These are phyloP conservation scores for Gossypium davidsonii DNA, from an alignment of 441 rosid species.

Conservation along the genomic window DNA sequence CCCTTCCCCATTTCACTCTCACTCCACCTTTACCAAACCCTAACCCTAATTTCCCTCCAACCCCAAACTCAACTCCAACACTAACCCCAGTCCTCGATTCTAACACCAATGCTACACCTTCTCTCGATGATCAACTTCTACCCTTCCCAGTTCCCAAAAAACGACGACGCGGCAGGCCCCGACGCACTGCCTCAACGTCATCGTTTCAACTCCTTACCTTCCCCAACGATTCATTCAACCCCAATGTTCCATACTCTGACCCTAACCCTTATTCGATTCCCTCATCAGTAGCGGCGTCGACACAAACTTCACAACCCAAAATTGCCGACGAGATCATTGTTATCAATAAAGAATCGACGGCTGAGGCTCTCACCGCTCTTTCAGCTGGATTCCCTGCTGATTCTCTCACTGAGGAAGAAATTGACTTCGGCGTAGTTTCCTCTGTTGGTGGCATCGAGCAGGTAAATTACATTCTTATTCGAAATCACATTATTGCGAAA, in stretches of 20 bases:
- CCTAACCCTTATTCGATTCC: constrained; percentile 28
- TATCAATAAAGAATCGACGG: constrained; percentile 75
- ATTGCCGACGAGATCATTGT: constrained; percentile 81
- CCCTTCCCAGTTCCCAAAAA: constrained; percentile 76
- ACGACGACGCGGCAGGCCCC: constrained; percentile 87
- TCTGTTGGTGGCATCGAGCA: constrained; percentile 84
- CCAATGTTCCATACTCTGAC: constrained; percentile 12
- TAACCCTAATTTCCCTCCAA: constrained; percentile 16
- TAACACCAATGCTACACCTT: constrained; percentile 14
- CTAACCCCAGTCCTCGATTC: constrained; percentile 20
- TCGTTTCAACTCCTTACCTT: constrained; percentile 38
- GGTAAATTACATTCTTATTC: constrained; percentile 74
- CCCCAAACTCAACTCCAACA: constrained; percentile 20
- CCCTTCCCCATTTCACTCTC: constrained; percentile 42
- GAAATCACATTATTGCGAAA: constrained; percentile 74
- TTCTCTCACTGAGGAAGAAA: constrained; percentile 77
- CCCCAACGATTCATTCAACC: constrained; percentile 15
- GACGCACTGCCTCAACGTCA: constrained; percentile 31
- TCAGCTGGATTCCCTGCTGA: constrained; percentile 93
- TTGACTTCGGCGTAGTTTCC: constrained; percentile 70
- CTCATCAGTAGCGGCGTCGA: constrained; percentile 15
- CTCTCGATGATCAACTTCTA: constrained; percentile 30
- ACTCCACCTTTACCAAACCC: constrained; percentile 42
- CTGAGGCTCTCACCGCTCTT: constrained; percentile 77
- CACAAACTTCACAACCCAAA: constrained; percentile 36